phyloP scores from a whole-genome alignment of 2,329 filamentous ascomycete species.

The Trematosphaeria pertusa region DNA sequence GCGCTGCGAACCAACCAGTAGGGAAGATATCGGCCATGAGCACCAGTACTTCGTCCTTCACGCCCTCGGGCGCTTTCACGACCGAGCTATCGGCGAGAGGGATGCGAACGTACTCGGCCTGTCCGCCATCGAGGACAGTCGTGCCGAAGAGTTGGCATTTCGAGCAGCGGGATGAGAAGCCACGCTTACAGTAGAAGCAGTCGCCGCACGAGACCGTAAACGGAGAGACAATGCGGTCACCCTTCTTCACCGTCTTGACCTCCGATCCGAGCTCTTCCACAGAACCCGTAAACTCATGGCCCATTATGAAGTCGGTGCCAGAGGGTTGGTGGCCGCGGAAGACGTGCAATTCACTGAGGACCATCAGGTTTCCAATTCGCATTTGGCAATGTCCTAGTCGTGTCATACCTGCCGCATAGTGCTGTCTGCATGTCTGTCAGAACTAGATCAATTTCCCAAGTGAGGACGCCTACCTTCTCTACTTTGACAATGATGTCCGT shows the following conservation, averaged over 20 bases:
- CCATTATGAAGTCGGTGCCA: constrained; percentile 70
- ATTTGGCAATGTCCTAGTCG: no score
- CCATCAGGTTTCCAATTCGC: not conserved
- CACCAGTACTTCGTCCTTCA: constrained; percentile 76
- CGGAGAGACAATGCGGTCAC: constrained; percentile 81
- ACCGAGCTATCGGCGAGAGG: constrained; percentile 82
- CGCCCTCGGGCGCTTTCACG: constrained; percentile 73
- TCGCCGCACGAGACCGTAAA: constrained; percentile 71
- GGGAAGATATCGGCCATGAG: constrained; percentile 96
- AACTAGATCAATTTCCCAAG: not conserved
- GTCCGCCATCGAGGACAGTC: constrained; percentile 73
- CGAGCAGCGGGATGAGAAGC: constrained; percentile 78
- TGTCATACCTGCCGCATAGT: constrained; percentile 86
- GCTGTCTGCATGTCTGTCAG: constrained; percentile 60
- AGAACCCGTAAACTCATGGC: constrained; percentile 86
- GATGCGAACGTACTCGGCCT: constrained; percentile 77
- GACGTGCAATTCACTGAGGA: constrained; percentile 77
- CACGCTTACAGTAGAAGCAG: constrained; percentile 85
- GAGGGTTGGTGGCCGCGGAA: constrained; percentile 82
- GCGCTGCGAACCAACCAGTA: constrained; percentile 79
- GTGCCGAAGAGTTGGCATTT: constrained; percentile 75
- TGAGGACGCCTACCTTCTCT: constrained; percentile 56
- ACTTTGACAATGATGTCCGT: constrained; percentile 85
- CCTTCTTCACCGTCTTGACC: constrained; percentile 73
- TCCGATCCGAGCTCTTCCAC: constrained; percentile 71